Evolutionary conservation across 164 flowering plant genomes (phyloP).

Genomic region (Akebia trifoliata): DNA sequence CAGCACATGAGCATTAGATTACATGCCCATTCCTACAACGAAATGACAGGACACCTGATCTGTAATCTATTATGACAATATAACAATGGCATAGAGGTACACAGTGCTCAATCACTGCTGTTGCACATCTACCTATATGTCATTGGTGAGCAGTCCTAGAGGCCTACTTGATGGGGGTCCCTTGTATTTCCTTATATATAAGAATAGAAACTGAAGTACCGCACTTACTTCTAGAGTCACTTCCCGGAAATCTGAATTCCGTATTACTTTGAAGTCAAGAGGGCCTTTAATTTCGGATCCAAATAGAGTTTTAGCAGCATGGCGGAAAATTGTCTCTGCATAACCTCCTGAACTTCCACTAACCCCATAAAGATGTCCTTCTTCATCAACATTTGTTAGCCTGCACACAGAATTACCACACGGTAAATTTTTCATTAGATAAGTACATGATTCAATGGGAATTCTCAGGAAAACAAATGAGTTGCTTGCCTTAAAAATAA

Average conservation of each 20-base stretch:
- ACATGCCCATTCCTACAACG: not conserved
- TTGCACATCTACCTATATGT: not conserved
- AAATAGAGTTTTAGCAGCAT: constrained; percentile 75
- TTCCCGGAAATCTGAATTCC: constrained; percentile 90
- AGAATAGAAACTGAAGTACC: not conserved
- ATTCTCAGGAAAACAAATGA: not conserved
- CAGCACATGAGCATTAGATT: not conserved
- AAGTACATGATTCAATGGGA: not conserved
- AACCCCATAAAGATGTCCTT: constrained; percentile 80
- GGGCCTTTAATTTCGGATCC: constrained; percentile 67
- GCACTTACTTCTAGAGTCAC: constrained; percentile 68
- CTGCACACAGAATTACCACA: constrained; percentile 31
- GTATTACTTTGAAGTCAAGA: constrained; percentile 52
- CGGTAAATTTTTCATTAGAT: not conserved
- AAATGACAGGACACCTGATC: too few relatives aligned
- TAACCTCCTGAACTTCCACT: constrained; percentile 94
- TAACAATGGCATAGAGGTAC: too few relatives aligned
- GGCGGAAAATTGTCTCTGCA: constrained; percentile 75
- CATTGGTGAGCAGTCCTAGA: not conserved
- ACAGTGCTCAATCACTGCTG: not conserved
- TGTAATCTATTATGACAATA: too few relatives aligned
- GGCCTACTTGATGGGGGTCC: too few relatives aligned
- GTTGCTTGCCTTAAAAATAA: not conserved
- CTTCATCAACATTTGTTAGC: constrained; percentile 74
- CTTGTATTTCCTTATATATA: not conserved